These are phyloP conservation scores for Heterobasidion annosum DNA, from an alignment of 1,284 basidiomycete genomes.

Conservation along the genomic window DNA sequence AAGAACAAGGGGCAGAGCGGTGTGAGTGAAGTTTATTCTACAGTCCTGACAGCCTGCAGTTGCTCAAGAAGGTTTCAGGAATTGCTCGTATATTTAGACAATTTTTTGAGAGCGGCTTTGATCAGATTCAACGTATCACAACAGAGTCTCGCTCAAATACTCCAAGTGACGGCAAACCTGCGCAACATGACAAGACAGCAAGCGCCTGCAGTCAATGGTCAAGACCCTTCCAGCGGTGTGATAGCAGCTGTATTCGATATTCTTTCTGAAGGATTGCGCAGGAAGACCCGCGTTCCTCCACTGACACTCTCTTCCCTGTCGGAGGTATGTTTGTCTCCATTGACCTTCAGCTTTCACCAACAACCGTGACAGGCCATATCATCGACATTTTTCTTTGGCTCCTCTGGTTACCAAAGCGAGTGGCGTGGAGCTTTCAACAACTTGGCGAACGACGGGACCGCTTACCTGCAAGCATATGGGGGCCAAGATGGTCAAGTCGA, in stretches of 20 bases:
- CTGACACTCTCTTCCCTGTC: constrained; percentile 39
- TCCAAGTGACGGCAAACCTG: constrained; percentile 38
- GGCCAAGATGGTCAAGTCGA: constrained; percentile 36
- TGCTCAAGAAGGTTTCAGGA: constrained; percentile 30
- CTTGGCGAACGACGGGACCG: constrained; percentile 40
- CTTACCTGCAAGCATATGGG: constrained; percentile 41
- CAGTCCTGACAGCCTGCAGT: constrained; percentile 1
- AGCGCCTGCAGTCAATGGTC: constrained; percentile 16
- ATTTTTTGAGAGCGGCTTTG: constrained; percentile 42
- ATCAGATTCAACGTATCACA: constrained; percentile 39
- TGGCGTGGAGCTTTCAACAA: constrained; percentile 15
- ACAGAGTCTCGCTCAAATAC: constrained; percentile 35
- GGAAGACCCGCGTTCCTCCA: constrained; percentile 43
- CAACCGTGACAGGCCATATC: constrained; percentile 11
- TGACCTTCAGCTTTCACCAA: constrained; percentile 5
- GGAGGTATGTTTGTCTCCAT: constrained; percentile 28
- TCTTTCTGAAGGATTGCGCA: constrained; percentile 40
- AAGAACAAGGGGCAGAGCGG: constrained; percentile 51
- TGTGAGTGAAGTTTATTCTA: constrained; percentile 23
- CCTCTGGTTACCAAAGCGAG: constrained; percentile 35
- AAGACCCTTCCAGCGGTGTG: constrained; percentile 27
- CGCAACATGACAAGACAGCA: constrained; percentile 22
- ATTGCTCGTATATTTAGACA: constrained; percentile 46
- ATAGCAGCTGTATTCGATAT: constrained; percentile 45
- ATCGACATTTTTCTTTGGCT: constrained; percentile 20